Base-by-base conservation (phyloP, 805 yeast species). In the Metschnikowia corniflorae region DNA sequence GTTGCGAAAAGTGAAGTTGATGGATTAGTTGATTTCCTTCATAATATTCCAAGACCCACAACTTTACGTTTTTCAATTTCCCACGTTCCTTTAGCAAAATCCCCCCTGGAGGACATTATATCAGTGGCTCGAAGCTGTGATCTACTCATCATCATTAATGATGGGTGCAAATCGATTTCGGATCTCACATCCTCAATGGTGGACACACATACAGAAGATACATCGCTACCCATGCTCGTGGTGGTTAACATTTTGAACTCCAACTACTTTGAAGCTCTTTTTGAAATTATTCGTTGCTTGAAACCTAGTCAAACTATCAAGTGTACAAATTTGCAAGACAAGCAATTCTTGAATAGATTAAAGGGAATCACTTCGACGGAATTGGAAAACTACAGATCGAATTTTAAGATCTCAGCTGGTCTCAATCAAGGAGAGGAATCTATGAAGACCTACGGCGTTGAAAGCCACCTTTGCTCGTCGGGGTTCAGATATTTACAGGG, bases 221-320 rank as follows among this genome's bases (percentile, higher is more conserved):
- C 23, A 26, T 45, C 30, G 5, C 22, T 22, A 6, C 65, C 68
- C 0, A 58, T 58, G 41, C 28, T 67, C 22, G 57, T 64, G 10
- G 54, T 68, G 7, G 57, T 68, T 28, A 68, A 68, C 40, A 44
- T 67, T 48, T 58, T 66, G 46, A 60, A 68, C 4, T 59, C 58
- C 24, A 66, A 68, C 45, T 68, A 65, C 46, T 68, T 68, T 36
- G 45, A 57, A 14, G 66, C 63, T 42, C 50, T 68, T 23, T 58
- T 65, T 40, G 70, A 65, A 7, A 50, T 68, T 26, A 59, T 66
- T 29, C 56, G 56, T 42, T 37, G 36, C 16, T 39, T 57, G 13
- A 53, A 51, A 21, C 73, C 73, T 0, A 55, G 52, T 35, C 71
- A 65, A 43, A 57, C 61, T 21, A 64, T 71, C 65, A 68, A 66